A percentile compares a stretch with the other conserved stretches of the same genome.
Evolutionary conservation across 805 yeast species (phyloP).

Genomic region (Candida silvatica): DNA sequence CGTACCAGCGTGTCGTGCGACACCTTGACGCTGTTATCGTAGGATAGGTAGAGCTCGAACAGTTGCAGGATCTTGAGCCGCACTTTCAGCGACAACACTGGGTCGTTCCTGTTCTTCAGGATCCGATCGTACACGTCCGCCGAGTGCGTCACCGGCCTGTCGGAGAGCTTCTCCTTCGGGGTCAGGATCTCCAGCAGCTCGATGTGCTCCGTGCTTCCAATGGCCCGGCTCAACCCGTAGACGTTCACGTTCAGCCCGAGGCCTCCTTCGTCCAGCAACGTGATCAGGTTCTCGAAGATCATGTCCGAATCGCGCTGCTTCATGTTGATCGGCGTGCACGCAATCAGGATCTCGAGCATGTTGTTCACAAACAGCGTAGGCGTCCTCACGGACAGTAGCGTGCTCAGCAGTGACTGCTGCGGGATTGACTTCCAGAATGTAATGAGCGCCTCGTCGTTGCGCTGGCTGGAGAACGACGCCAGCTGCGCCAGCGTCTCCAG

Average conservation of each 20-base stretch:
- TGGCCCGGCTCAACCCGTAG: constrained; percentile 43
- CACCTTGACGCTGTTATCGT: constrained; percentile 4
- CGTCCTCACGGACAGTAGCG: constrained; percentile 41
- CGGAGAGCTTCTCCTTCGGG: constrained; percentile 19
- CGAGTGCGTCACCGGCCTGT: constrained; percentile 19
- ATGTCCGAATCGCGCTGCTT: constrained; percentile 13
- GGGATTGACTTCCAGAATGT: constrained; percentile 29
- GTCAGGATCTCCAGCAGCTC: constrained; percentile 33
- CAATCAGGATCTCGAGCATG: constrained; percentile 43
- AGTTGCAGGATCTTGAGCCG: constrained; percentile 37
- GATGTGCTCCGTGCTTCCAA: constrained; percentile 43
- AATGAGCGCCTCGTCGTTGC: constrained; percentile 10
- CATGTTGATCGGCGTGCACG: constrained; percentile 33
- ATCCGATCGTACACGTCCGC: constrained; percentile 15
- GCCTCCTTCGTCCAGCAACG: constrained; percentile 27
- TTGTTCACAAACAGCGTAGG: constrained; percentile 44
- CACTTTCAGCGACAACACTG: constrained; percentile 24
- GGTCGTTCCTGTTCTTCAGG: constrained; percentile 8
- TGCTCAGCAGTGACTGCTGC: constrained; percentile 23
- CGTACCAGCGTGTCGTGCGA: constrained; percentile 20
- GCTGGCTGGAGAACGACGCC: constrained; percentile 15
- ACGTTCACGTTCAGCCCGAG: constrained; percentile 32
- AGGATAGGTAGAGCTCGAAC: constrained; percentile 34
- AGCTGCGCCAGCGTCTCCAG: constrained; percentile 37
- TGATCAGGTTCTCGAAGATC: constrained; percentile 14